Evolutionary conservation across 2,329 filamentous ascomycete genomes (phyloP).

Genomic region (Fusarium xyrophilum): DNA sequence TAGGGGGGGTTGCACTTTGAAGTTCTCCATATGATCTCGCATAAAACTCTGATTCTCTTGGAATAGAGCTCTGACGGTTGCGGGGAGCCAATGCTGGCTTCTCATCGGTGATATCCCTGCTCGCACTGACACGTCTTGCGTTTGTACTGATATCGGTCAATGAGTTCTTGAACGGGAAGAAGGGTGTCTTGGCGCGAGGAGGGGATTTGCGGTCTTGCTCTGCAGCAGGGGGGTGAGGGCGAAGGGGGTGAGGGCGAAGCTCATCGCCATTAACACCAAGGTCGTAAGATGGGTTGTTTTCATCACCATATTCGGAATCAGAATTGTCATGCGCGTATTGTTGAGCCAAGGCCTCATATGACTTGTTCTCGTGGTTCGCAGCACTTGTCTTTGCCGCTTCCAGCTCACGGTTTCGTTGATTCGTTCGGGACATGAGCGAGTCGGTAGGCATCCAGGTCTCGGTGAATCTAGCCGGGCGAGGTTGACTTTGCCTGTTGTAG

Average conservation of each 20-base stretch:
- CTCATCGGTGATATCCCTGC: conserved; percentile 56
- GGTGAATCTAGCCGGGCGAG: conserved; percentile 56
- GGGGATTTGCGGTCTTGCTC: conserved; percentile 20
- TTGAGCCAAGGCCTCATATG: conserved; percentile 57
- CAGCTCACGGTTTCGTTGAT: conserved; percentile 57
- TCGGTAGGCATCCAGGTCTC: conserved; percentile 64
- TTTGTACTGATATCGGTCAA: conserved; percentile 57
- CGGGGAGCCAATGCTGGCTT: conserved; percentile 36
- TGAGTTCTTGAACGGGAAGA: conserved; percentile 40
- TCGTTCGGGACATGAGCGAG: conserved; percentile 61
- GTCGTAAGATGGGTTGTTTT: conserved; percentile 44
- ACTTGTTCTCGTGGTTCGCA: conserved; percentile 45
- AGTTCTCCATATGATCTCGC: conserved; percentile 67
- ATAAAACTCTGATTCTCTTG: conserved; percentile 58
- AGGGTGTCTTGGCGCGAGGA: conserved; percentile 31
- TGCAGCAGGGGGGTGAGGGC: conserved; percentile 54
- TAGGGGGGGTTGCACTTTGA: conserved; percentile 59
- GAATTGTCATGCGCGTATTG: conserved; percentile 52
- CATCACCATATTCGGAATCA: conserved; percentile 52
- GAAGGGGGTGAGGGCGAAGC: conserved; percentile 60
- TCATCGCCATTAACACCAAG: conserved; percentile 39
- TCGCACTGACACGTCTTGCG: conserved; percentile 51
- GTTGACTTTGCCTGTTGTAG: conserved; percentile 40
- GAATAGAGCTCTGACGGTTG: conserved; percentile 54
- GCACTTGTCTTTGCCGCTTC: conserved; percentile 47